These are phyloP conservation scores for Eruca vesicaria DNA, from an alignment of 441 rosid genomes.

Conservation along the genomic window DNA sequence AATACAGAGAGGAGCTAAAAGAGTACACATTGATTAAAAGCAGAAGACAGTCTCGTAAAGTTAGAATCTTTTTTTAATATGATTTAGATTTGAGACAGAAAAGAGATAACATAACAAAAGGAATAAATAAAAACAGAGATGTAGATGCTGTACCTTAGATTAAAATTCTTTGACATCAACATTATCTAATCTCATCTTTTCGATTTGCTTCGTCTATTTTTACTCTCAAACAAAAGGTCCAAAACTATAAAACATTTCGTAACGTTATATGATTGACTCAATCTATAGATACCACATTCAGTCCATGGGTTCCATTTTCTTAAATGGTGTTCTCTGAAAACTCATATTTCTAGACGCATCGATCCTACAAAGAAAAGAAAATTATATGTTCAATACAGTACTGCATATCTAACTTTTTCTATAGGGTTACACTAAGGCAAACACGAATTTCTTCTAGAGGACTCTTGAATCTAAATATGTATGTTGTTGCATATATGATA, in stretches of 20 bases:
- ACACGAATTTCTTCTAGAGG: not conserved
- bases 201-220: not conserved
- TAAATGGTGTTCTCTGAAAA: not conserved
- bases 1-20: not conserved
- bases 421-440: too few relatives aligned
- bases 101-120: not conserved
- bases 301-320: not conserved
- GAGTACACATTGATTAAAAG: not conserved
- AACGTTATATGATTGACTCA: not conserved
- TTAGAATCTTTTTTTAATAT: not conserved
- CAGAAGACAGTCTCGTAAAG: not conserved
- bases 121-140: not conserved
- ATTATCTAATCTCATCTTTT: not conserved
- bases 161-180: not conserved
- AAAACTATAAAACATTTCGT: not conserved
- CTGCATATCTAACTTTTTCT: too few relatives aligned
- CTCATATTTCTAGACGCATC: not conserved
- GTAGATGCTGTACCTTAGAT: not conserved
- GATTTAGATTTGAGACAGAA: conserved; percentile 4
- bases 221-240: not conserved
- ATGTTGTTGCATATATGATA: not conserved
- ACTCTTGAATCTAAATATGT: not conserved
- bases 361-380: not conserved
- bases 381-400: too few relatives aligned
- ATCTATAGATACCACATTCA: not conserved